Evolutionary conservation across 2,329 filamentous ascomycete species (phyloP), one percentile per base, ranked within the genome.

Genomic region (Alternaria postmessia): DNA sequence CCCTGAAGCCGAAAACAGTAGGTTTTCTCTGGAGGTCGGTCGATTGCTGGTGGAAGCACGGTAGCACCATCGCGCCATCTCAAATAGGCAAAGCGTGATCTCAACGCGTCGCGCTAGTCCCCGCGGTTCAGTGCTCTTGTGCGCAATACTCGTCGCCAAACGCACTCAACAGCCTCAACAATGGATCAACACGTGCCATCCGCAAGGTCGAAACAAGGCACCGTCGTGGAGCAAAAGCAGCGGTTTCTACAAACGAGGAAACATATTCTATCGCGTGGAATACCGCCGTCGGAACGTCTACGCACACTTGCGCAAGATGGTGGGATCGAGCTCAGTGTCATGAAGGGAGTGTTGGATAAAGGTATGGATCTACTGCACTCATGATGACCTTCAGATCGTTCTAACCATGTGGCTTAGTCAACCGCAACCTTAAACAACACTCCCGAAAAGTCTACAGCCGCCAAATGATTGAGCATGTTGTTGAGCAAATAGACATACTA

Each of bases 401-500:
- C 24, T 34, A 36, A 43, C 64, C 22, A 65, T 6, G 18, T 4
- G n/a, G 5, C 24, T n/a, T 11, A 85, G 85, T 91, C 12, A 91
- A 91, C 72, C 85, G 88, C 61, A 79, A 83, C 16, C 78, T 92
- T 14, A 84, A 86, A 65, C 87, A 89, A 66, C 90, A 93, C 74
- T 84, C 84, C 30, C 86, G 86, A 36, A 84, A 88, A 56, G 87
- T 88, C 5, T 91, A 91, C 74, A 85, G 88, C 16, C 85, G 88
- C 0, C 88, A 90, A 67, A 88, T 89, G n/a, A 87, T 85, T 52
- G 85, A 89, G 36, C 88, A 91, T 69, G 85, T 92, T 18, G 89
- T 90, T 2, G 89, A 91, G 80, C 90, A 93, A 79, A 87, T 93
- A 42, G 88, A 91, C 76, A 78, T 79, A 48, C 79, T 91, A 44